Evolutionary conservation across 2,329 filamentous ascomycete genomes (phyloP).

Genomic region (Colletotrichum plurivorum): DNA sequence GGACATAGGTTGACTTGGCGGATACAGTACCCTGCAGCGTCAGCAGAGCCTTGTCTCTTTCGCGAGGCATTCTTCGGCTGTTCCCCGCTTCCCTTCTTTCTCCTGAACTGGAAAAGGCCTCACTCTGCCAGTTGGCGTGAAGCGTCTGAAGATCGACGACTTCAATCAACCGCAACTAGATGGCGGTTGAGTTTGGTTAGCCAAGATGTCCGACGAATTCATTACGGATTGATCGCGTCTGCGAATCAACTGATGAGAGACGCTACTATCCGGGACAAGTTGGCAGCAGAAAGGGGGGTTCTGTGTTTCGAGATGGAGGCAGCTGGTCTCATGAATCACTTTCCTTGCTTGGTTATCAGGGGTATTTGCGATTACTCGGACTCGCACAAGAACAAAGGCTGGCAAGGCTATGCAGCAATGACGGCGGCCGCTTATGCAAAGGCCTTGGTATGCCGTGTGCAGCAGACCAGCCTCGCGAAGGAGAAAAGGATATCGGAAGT

Average conservation of each 20-base stretch:
- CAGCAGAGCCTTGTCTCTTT: no score
- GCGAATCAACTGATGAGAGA: constrained; percentile 54
- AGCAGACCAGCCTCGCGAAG: constrained; percentile 33
- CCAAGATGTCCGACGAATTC: constrained; percentile 21
- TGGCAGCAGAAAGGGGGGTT: constrained; percentile 36
- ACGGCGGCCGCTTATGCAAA: constrained; percentile 49
- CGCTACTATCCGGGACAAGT: constrained; percentile 46
- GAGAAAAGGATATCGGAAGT: constrained; percentile 33
- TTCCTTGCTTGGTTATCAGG: constrained; percentile 53
- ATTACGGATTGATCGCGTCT: constrained; percentile 47
- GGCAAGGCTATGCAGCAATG: constrained; percentile 53
- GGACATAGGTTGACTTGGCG: no score
- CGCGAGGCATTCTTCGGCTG: no score
- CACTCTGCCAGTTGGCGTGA: no score
- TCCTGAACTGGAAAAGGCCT: no score
- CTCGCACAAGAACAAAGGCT: constrained; percentile 53
- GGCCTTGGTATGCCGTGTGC: constrained; percentile 33
- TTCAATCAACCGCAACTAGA: no score
- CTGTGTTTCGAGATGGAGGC: constrained; percentile 51
- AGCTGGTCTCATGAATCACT: constrained; percentile 45
- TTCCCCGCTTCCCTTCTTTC: no score
- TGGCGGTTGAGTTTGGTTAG: fast-evolving
- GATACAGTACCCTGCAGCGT: no score
- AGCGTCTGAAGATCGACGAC: no score
- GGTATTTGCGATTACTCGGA: constrained; percentile 59